A percentile compares a stretch with the other conserved stretches of the same genome.
Conservation (phyloP, 2,329 filamentous ascomycete genomes). For the Aureobasidium melanogenum region DNA sequence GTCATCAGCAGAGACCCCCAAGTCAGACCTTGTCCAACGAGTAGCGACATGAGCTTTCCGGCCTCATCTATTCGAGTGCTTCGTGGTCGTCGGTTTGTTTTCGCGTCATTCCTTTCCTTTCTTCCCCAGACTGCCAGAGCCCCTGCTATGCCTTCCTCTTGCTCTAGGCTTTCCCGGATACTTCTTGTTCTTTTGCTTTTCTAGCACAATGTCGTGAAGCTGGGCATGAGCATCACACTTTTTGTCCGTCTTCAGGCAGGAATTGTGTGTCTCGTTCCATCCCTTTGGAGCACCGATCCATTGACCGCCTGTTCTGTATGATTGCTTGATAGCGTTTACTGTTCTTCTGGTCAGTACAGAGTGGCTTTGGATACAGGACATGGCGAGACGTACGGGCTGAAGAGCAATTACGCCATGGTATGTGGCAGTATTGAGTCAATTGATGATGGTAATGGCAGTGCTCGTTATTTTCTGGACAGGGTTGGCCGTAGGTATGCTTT, state of each 20-base stretch:
- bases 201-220: not conserved
- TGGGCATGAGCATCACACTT: not conserved
- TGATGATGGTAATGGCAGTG: not conserved
- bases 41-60: too few relatives aligned
- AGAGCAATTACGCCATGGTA: not conserved
- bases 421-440: not conserved
- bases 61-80: too few relatives aligned
- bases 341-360: not conserved
- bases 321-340: not conserved
- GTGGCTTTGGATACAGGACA: too few relatives aligned
- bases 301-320: not conserved
- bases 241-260: not conserved
- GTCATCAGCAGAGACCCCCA: too few relatives aligned
- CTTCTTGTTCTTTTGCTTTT: not conserved
- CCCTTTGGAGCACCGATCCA: not conserved
- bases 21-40: too few relatives aligned
- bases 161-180: not conserved
- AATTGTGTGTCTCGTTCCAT: not conserved
- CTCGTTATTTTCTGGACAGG: not conserved
- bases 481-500: not conserved
- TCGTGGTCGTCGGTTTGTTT: too few relatives aligned
- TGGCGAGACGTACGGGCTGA: not conserved
- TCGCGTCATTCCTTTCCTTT: too few relatives aligned
- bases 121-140: not conserved
- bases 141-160: not conserved